Evolutionary conservation across 208 protist species (phyloP).

Genomic region (Acanthamoeba divionensis): DNA sequence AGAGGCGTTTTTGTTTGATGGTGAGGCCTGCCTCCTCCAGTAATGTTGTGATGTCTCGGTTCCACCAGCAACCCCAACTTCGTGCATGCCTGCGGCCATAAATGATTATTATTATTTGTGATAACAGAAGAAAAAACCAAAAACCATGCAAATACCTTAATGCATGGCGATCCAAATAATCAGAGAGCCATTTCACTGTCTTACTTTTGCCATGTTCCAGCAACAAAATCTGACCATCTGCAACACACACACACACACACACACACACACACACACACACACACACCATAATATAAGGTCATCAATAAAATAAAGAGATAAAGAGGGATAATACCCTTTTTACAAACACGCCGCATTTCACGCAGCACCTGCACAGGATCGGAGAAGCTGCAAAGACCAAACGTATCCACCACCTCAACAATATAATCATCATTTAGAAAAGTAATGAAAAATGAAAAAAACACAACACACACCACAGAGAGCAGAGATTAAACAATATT

Average conservation of each 20-base stretch:
- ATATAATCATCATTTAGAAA: neutral
- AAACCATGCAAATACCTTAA: neutral
- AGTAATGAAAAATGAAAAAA: neutral
- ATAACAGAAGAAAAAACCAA: no score
- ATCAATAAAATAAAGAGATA: neutral
- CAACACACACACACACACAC: neutral
- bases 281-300: neutral
- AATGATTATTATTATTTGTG: neutral
- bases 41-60: neutral
- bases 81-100: neutral
- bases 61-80: slow-evolving; percentile 40
- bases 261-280: neutral
- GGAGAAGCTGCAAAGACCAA: slow-evolving; percentile 34
- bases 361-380: neutral
- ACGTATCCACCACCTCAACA: neutral
- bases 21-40: neutral
- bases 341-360: slow-evolving; percentile 3
- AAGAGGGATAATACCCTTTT: neutral
- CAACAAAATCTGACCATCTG: neutral
- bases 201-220: neutral
- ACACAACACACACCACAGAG: neutral
- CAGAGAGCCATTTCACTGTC: neutral
- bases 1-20: neutral
- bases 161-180: neutral
- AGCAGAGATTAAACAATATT: neutral